phyloP scores from a whole-genome alignment of 257 asterid genomes.

The Forsythia viridissima region DNA sequence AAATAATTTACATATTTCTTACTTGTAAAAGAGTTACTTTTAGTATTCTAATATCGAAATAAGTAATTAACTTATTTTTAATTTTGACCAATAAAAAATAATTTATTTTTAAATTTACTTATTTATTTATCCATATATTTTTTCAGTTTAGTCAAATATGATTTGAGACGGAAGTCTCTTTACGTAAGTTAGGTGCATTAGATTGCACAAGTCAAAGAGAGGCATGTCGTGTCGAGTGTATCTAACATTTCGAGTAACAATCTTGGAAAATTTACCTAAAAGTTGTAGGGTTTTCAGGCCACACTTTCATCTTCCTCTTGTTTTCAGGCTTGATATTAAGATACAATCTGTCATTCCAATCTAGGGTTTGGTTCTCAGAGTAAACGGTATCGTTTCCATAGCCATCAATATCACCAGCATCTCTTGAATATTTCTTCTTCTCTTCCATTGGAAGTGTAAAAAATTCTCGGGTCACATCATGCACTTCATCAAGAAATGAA shows the following conservation, averaged over 20 bases:
- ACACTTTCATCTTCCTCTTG: conserved; percentile 28
- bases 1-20: too few relatives aligned
- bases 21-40: too few relatives aligned
- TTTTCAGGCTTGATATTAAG: conserved; percentile 31
- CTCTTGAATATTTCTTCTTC: conserved; percentile 35
- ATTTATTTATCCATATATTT: too few relatives aligned
- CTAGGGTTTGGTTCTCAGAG: conserved; percentile 28
- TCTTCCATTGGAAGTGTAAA: conserved; percentile 46
- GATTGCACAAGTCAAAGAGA: too few relatives aligned
- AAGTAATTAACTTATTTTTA: too few relatives aligned
- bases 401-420: conserved; percentile 32
- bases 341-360: conserved; percentile 37
- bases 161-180: too few relatives aligned
- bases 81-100: too few relatives aligned
- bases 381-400: conserved; percentile 36
- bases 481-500: conserved; percentile 35
- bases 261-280: conserved; percentile 31
- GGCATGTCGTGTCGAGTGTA: too few relatives aligned
- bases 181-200: too few relatives aligned
- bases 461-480: conserved; percentile 24
- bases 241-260: neutral
- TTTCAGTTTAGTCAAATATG: too few relatives aligned
- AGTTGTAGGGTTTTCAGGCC: conserved; percentile 40
- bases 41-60: too few relatives aligned
- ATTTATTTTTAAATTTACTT: too few relatives aligned